A percentile compares a stretch with the other conserved stretches of the same genome.
phyloP scores from a whole-genome alignment of 2,329 filamentous ascomycete species.

The Diaporthe aspalathi region DNA sequence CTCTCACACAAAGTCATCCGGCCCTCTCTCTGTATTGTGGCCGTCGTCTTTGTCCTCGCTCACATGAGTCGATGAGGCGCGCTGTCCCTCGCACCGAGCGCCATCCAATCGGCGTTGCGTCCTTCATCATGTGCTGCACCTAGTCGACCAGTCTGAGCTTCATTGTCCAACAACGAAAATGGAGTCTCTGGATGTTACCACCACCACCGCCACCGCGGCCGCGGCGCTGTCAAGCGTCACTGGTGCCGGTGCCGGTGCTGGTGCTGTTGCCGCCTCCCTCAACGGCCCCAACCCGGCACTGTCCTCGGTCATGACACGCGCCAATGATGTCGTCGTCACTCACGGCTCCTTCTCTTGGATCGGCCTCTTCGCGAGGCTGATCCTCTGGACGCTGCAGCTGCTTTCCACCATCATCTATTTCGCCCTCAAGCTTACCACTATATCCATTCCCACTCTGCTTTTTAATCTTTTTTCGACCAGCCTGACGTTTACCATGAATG shows the following conservation, averaged over 20 bases:
- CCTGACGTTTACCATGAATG: constrained; percentile 98
- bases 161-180: constrained; percentile 33
- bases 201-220: constrained; percentile 26
- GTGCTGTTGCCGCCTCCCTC: constrained; percentile 41
- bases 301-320: constrained; percentile 54
- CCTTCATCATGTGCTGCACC: constrained; percentile 39
- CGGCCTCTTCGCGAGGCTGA: constrained; percentile 65
- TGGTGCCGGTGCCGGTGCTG: constrained; percentile 18
- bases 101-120: constrained; percentile 39
- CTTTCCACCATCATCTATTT: constrained; percentile 76
- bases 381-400: constrained; percentile 66
- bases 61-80: constrained; percentile 34
- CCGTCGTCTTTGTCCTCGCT: not conserved
- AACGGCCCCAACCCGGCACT: constrained; percentile 48
- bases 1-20: not conserved
- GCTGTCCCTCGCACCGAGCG: constrained; percentile 27
- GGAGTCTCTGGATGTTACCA: constrained; percentile 37
- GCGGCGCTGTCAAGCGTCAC: constrained; percentile 25
- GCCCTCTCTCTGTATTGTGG: not conserved
- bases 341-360: constrained; percentile 65
- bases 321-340: constrained; percentile 50
- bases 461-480: constrained; percentile 93
- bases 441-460: constrained; percentile 88
- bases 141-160: constrained; percentile 35
- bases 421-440: constrained; percentile 85